These are phyloP conservation scores for Triticum timopheevii DNA, from an alignment of 176 grass and related monocot genomes.

Conservation along the genomic window DNA sequence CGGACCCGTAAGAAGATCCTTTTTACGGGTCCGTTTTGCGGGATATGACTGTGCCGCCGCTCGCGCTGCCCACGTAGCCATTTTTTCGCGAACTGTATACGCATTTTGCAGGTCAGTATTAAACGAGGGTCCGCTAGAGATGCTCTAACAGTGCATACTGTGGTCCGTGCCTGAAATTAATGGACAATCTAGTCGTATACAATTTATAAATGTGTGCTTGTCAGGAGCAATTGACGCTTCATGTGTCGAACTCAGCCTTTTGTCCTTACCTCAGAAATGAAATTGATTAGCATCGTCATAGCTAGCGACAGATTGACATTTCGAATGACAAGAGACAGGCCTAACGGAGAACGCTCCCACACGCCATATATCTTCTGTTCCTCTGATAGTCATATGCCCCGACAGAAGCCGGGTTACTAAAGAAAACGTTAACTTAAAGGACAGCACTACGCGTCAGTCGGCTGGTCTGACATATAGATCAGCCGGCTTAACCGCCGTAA, in stretches of 20 bases:
- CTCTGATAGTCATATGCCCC: neutral
- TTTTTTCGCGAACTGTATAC: too few species aligned
- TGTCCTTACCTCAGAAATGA: neutral
- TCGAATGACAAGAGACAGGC: neutral
- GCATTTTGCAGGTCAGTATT: too few species aligned
- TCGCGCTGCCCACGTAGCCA: too few species aligned
- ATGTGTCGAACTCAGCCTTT: neutral
- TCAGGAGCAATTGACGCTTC: neutral
- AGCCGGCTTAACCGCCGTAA: too few species aligned
- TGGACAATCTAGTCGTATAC: neutral
- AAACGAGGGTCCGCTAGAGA: too few species aligned
- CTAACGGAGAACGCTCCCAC: neutral
- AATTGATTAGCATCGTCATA: neutral
- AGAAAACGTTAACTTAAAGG: neutral
- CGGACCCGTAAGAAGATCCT: too few species aligned
- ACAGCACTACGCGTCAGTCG: too few species aligned
- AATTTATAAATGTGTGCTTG: neutral
- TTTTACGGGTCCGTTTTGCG: too few species aligned
- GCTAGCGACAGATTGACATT: neutral
- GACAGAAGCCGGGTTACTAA: neutral
- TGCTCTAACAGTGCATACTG: too few species aligned
- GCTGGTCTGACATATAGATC: too few species aligned
- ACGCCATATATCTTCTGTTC: neutral
- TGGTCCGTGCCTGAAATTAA: too few species aligned
- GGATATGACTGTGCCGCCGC: too few species aligned